Conservation (phyloP, 1,139 yeast genomes). For the Saccharomyces hybrid region DNA sequence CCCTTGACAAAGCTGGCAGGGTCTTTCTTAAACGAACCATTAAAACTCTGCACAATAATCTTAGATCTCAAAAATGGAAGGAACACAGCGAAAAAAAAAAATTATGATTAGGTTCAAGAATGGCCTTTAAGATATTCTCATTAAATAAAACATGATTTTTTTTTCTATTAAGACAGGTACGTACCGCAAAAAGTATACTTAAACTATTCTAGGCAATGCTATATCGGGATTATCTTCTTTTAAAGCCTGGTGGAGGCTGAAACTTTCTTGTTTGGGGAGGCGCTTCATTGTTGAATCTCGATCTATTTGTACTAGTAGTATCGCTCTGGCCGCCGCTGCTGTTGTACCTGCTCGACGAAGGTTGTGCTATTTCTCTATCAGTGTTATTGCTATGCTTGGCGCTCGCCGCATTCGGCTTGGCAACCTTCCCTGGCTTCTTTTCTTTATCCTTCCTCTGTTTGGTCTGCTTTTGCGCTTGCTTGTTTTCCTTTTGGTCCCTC, state of each 20-base stretch:
- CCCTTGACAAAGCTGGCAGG: neutral
- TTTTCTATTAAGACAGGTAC: neutral
- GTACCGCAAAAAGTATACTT: neutral
- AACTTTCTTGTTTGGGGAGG: constrained; percentile 30
- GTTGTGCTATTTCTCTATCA: constrained; percentile 3
- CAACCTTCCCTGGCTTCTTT: constrained; percentile 7
- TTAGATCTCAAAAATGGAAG: neutral
- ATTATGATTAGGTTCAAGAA: neutral
- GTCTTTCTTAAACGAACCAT: neutral
- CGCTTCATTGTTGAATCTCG: constrained; percentile 20
- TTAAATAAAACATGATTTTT: neutral
- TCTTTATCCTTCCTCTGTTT: constrained; percentile 13
- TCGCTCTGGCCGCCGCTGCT: neutral
- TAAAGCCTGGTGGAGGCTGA: constrained; percentile 41
- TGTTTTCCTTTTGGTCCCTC: constrained; percentile 20
- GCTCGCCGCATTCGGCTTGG: constrained; percentile 11
- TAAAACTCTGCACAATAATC: neutral
- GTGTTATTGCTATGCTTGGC: constrained; percentile 14
- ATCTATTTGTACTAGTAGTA: constrained; percentile 5
- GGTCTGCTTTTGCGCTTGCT: constrained; percentile 21
- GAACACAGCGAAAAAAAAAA: neutral
- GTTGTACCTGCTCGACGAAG: constrained; percentile 2
- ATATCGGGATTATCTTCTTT: constrained; percentile 15
- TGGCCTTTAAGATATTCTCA: neutral
- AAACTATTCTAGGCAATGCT: neutral